Percentiles rank a stretch among this genome's conserved stretches.
Conservation (phyloP, 805 yeast species). For the Wickerhamomyces rabaulensis region DNA sequence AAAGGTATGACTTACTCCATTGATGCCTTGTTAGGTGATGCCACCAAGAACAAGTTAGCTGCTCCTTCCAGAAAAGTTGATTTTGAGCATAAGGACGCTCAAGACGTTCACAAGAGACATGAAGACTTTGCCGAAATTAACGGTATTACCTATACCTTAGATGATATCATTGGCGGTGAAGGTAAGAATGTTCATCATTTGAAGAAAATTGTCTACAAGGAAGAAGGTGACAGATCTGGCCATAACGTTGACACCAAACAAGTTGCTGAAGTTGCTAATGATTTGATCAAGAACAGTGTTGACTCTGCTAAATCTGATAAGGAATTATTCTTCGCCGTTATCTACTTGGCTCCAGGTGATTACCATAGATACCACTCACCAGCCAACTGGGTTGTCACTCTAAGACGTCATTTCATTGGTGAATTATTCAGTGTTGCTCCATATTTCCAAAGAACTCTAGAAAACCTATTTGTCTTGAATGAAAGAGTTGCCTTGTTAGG, state of each 20-base stretch:
- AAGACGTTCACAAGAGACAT: conserved; percentile 43
- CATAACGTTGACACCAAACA: conserved; percentile 18
- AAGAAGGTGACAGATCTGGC: conserved; percentile 63
- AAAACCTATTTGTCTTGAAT: conserved; percentile 83
- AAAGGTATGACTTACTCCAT: conserved; percentile 93
- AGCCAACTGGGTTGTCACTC: conserved; percentile 88
- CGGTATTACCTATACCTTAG: conserved; percentile 67
- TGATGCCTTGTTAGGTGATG: conserved; percentile 78
- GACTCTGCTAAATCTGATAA: conserved; percentile 34
- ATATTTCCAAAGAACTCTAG: conserved; percentile 82
- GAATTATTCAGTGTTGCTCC: conserved; percentile 96
- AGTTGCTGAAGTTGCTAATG: conserved; percentile 36
- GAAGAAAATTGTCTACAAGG: conserved; percentile 44
- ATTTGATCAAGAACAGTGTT: conserved; percentile 15
- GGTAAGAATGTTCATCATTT: conserved; percentile 37
- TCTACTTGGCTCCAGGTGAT: conserved; percentile 96
- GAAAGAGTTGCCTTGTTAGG: conserved; percentile 95
- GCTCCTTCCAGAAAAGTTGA: conserved; percentile 49
- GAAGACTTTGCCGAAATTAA: conserved; percentile 73
- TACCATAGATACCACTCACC: conserved; percentile 98
- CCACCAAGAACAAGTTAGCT: conserved; percentile 35
- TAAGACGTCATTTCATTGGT: conserved; percentile 93
- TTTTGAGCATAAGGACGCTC: conserved; percentile 38
- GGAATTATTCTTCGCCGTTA: conserved; percentile 79
- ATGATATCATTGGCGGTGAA: conserved; percentile 60